Percentiles rank a stretch among this genome's conserved stretches.
These are phyloP conservation scores for Sextonia rubra DNA, from an alignment of 164 flowering plant genomes.

Conservation along the genomic window DNA sequence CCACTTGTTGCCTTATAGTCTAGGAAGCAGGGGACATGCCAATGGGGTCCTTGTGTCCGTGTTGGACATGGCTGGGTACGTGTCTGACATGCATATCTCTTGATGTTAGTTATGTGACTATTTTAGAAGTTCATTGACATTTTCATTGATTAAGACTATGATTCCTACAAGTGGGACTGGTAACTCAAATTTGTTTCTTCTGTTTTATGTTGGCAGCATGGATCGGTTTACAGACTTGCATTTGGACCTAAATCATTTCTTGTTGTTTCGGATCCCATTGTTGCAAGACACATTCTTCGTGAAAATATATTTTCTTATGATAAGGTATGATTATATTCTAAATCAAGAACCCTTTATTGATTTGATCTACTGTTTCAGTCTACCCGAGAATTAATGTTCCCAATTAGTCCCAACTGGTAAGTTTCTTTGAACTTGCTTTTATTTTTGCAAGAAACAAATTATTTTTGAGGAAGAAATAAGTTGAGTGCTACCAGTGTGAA, in stretches of 20 bases:
- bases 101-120: neutral
- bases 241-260: constrained; percentile 97
- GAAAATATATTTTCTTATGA: constrained; percentile 93
- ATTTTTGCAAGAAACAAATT: neutral
- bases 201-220: constrained; percentile 59
- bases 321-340: constrained; percentile 48
- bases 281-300: constrained; percentile 82
- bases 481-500: too few relatives aligned
- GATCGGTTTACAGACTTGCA: constrained; percentile 91
- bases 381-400: neutral
- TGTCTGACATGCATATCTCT: too few relatives aligned
- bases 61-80: too few relatives aligned
- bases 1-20: too few relatives aligned
- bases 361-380: neutral
- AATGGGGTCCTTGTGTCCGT: too few relatives aligned
- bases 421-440: neutral
- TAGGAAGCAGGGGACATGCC: too few relatives aligned
- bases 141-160: neutral
- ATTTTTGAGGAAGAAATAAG: neutral
- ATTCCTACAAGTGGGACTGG: neutral
- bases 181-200: neutral
- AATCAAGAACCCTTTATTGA: neutral
- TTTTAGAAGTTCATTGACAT: neutral
- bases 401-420: neutral
- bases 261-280: constrained; percentile 94